Conservation (phyloP, 2,329 filamentous ascomycete species). For the Cadophora malorum region DNA sequence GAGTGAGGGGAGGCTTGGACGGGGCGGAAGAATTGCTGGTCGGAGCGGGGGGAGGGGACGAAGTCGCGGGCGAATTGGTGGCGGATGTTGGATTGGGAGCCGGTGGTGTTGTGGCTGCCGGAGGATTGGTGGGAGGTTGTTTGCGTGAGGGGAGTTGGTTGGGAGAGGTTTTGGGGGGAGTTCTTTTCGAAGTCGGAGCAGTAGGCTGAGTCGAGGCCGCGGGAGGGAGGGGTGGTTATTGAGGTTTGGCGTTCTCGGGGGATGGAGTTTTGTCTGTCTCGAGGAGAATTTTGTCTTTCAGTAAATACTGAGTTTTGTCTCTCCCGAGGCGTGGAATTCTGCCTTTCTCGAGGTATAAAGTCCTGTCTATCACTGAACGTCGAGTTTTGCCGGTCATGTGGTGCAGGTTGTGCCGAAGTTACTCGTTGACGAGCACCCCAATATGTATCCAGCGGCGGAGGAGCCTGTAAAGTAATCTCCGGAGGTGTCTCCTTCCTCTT, state of each 20-base stretch:
- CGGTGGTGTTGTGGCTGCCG: constrained; percentile 12
- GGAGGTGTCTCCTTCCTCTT: constrained; percentile 37
- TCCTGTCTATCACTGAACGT: not conserved
- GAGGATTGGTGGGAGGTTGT: constrained; percentile 24
- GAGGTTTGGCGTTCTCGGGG: constrained; percentile 29
- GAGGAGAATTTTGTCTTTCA: constrained; percentile 11
- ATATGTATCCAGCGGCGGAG: constrained; percentile 27
- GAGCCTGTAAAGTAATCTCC: constrained; percentile 29
- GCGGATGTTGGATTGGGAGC: constrained; percentile 23
- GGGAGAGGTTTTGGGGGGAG: constrained; percentile 30
- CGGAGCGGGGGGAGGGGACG: constrained; percentile 52
- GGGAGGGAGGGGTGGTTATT: constrained; percentile 39
- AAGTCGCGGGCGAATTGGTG: constrained; percentile 29
- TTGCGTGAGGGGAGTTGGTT: constrained; percentile 24
- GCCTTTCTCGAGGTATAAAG: not conserved
- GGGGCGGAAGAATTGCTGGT: constrained; percentile 64
- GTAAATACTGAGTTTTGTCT: not conserved
- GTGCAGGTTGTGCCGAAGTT: constrained; percentile 20
- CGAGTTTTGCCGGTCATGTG: constrained; percentile 9
- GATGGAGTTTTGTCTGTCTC: constrained; percentile 9
- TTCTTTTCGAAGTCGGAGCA: constrained; percentile 44
- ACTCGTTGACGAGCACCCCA: constrained; percentile 34
- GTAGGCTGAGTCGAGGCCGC: constrained; percentile 45
- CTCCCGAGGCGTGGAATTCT: constrained; percentile 14
- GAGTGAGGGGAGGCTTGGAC: constrained; percentile 69